Evolutionary conservation across 164 flowering plant species (phyloP).

Genomic region (Aristolochia fimbriata): DNA sequence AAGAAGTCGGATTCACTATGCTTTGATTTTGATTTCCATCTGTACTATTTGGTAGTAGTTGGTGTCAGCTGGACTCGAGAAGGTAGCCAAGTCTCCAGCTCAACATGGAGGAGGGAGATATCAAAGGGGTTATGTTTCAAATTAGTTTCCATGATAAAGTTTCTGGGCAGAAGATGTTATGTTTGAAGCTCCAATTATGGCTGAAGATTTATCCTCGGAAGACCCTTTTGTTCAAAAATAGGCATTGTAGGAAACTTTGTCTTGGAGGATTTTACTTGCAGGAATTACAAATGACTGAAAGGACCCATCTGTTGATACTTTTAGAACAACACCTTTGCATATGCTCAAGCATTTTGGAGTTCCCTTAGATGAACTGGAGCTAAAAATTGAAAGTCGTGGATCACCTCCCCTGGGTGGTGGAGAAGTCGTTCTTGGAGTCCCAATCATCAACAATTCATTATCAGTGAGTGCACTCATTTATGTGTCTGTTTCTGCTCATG

Average conservation of each 20-base stretch:
- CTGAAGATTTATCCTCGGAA: no score
- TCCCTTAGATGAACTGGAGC: slow-evolving; percentile 58
- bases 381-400: slow-evolving; percentile 78
- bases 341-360: slow-evolving; percentile 75
- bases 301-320: slow-evolving; percentile 87
- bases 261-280: slow-evolving; percentile 11
- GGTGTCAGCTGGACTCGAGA: no score
- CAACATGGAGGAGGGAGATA: no score
- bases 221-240: no score
- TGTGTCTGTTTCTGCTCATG: not conserved
- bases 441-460: slow-evolving; percentile 30
- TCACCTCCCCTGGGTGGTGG: slow-evolving; percentile 86
- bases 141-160: no score
- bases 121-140: no score
- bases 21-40: no score
- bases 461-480: slow-evolving; percentile 15
- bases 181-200: no score
- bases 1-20: no score
- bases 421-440: slow-evolving; percentile 56
- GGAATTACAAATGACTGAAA: slow-evolving; percentile 81
- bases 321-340: slow-evolving; percentile 57
- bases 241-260: not conserved
- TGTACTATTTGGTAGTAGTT: no score
- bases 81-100: no score
- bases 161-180: no score